phyloP scores from a whole-genome alignment of 1,139 yeast species.

The Kurtzmaniella quercitrusa region DNA sequence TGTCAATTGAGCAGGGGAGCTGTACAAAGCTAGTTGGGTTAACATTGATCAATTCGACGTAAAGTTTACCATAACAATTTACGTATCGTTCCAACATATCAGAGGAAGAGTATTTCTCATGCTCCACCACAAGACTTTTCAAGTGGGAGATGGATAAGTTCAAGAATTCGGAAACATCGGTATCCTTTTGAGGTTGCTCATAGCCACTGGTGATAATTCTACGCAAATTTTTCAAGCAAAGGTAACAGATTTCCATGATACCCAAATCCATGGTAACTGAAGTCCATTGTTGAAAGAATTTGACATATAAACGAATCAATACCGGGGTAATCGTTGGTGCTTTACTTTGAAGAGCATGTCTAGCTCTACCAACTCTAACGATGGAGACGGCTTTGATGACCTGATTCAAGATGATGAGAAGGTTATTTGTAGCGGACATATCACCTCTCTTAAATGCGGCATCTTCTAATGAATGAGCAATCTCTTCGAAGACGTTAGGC shows the following conservation, averaged over 20 bases:
- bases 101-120: constrained; percentile 47
- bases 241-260: constrained; percentile 67
- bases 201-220: constrained; percentile 75
- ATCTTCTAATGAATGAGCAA: constrained; percentile 38
- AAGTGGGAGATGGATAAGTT: constrained; percentile 56
- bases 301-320: constrained; percentile 55
- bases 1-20: constrained; percentile 59
- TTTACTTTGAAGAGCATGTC: constrained; percentile 73
- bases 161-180: constrained; percentile 58
- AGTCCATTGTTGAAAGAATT: constrained; percentile 64
- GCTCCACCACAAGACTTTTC: constrained; percentile 49
- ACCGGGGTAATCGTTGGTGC: constrained; percentile 60
- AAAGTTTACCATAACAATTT: constrained; percentile 73
- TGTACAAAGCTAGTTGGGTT: constrained; percentile 73
- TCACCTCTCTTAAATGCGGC: constrained; percentile 46
- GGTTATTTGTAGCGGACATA: constrained; percentile 53
- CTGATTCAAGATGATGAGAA: constrained; percentile 68
- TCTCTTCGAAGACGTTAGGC: constrained; percentile 71
- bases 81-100: constrained; percentile 68
- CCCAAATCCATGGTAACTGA: constrained; percentile 33
- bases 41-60: constrained; percentile 47
- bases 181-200: constrained; percentile 61
- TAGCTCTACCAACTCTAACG: constrained; percentile 78
- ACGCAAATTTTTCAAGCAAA: constrained; percentile 70
- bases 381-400: constrained; percentile 68